Base-by-base conservation (phyloP, 2,329 filamentous ascomycete genomes). In the Fusarium sp. region DNA sequence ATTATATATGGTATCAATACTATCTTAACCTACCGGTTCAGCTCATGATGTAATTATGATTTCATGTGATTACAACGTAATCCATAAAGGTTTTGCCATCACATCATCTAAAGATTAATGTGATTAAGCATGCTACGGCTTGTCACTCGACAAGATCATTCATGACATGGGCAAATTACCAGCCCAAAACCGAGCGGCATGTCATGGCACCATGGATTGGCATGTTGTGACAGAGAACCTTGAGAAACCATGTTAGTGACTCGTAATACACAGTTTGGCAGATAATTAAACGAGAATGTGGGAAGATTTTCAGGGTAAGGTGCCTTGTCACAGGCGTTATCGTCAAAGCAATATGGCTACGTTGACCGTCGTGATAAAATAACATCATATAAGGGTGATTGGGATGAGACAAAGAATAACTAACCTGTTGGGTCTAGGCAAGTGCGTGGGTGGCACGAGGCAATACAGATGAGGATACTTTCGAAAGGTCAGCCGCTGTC, bases 311-410 rank as follows among this genome's bases (percentile, higher is more conserved):
- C 59, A 62, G 66, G n/a, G 56, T 55, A 46, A 59, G 64, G 70
- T 80, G 79, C 79, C 80, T 78, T 81, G 80, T 81, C 80, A 81
- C 74, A 81, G 80, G 80, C 80, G 75, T 67, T 80, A 75, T 82
- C 80, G 78, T 81, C 80, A 81, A 76, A 74, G 80, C 80, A 69
- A 76, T 80, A 78, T 80, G 78, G 80, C 80, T 82, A 80, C 75
- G 80, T 81, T 81, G 80, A 82, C 80, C 80, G 80, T 82, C 80
- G 80, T 82, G 80, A 82, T 81, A 80, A 75, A 78, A 74, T 77
- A 73, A 69, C 78, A 81, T 81, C 80, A 81, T 82, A 57, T 75
- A 48, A 73, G 65, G 21, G 56, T 7, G 26, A 11, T 21, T 42
- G n/a, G 36, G 19, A 7, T 4, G 7, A 23, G 11, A 6, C 4